Evolutionary conservation across 495 filamentous ascomycete species (phyloP), one percentile per base, ranked within the genome.

Genomic region (Terfezia boudieri): DNA sequence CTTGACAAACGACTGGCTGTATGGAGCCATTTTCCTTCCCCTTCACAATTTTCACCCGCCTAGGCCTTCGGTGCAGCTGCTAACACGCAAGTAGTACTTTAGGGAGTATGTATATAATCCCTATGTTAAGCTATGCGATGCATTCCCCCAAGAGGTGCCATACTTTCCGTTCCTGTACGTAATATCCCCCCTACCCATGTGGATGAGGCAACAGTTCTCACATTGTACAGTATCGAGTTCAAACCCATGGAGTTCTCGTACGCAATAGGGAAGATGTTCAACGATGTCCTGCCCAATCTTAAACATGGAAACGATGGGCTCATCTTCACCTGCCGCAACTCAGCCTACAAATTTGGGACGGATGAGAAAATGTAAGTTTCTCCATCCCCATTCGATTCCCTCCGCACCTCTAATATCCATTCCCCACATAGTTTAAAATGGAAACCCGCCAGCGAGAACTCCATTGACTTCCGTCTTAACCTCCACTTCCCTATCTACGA

Each of bases 241-340:
- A 96, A 96, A 68, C 72, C 75, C 9, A 86, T 88, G 69, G 82
- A 94, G 63, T 76, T 88, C 65, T 78, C 79, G 51, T 98, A 96
- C 71, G 83, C 78, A 26, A 80, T 90, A 51, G 81, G 86, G 66
- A 80, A 82, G 76, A 89, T 94, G 82, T 94, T 98, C 70, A 74
- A 75, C 54, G 71, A 84, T 43, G 76, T 88, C 49, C 78, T 98
- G 14, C 87, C 86, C 0, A 77, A 74, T 35, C 74, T 98, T 10
- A 80, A 77, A 57, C 90, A 98, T 64, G 85, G 90, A 37, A 95
- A 92, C 61, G 90, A 98, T 67, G 90, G 90, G 32, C 74, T 98
- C 17, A 92, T 98, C 63, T 98, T 98, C 71, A 95, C 90, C 37
- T 93, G 88, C 65, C 79, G 84, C 54, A 81, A 74, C 57, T 82